Conservation (phyloP, 257 asterid genomes). For the Catharanthus roseus region DNA sequence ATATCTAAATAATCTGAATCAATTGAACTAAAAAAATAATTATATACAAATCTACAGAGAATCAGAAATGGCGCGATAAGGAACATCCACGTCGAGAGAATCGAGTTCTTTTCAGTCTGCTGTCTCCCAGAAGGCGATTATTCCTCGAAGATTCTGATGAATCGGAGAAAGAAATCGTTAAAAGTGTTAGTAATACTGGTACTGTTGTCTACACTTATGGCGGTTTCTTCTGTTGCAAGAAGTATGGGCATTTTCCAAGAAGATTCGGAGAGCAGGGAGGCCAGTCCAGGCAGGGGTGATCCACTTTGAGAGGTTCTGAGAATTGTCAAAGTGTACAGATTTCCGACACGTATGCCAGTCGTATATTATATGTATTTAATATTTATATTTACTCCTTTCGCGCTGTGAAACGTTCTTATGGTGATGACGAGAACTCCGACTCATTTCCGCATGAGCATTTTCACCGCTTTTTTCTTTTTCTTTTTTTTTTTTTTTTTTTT, state of each 20-base stretch:
- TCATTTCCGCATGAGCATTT: no score
- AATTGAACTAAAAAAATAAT: not conserved
- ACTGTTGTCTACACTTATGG: slow-evolving; percentile 1
- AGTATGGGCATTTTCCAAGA: slow-evolving; percentile 2
- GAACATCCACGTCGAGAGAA: not conserved
- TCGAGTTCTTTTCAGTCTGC: not conserved
- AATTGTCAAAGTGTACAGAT: slow-evolving; percentile 1
- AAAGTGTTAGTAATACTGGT: not conserved
- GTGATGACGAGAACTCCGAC: no score
- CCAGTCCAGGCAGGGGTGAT: no score
- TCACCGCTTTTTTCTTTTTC: no score
- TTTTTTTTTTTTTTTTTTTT: no score
- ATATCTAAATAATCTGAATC: slow-evolving; percentile 5
- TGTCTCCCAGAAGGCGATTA: not conserved
- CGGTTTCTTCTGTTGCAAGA: slow-evolving; percentile 23
- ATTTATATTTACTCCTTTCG: no score
- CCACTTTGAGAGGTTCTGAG: not conserved
- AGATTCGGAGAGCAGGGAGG: not conserved
- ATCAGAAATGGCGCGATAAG: slow-evolving; percentile 2
- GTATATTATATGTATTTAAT: no score
- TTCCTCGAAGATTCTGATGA: not conserved
- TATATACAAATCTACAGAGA: not conserved
- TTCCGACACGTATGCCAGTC: slow-evolving; percentile 1
- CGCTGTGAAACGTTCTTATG: no score
- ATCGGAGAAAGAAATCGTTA: not conserved